phyloP scores from a whole-genome alignment of 2,329 filamentous ascomycete species.

The Scedosporium boydii region DNA sequence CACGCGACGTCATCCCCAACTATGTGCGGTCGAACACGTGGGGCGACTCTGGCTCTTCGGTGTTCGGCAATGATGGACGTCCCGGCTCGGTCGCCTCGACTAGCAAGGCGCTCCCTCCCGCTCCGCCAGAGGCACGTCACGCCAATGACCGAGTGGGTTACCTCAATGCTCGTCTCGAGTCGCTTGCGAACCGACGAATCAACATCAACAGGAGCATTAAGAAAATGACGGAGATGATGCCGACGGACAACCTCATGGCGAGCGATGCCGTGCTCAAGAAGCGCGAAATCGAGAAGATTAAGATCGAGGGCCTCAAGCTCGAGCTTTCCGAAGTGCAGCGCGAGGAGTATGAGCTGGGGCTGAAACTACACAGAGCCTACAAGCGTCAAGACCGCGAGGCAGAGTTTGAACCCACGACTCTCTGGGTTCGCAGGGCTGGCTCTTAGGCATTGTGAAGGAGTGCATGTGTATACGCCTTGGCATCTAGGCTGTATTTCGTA shows the following conservation, averaged over 20 bases:
- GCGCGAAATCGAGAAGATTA: slow-evolving; percentile 49
- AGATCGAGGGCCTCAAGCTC: slow-evolving; percentile 53
- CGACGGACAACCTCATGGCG: slow-evolving; percentile 57
- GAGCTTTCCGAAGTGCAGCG: slow-evolving; percentile 65
- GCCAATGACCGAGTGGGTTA: slow-evolving; percentile 55
- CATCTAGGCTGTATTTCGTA: no score
- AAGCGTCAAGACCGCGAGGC: slow-evolving; percentile 63
- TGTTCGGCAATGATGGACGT: not conserved
- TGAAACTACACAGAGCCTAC: slow-evolving; percentile 65
- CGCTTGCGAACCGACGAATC: slow-evolving; percentile 55
- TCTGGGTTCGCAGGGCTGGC: slow-evolving; percentile 69
- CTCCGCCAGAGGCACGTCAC: slow-evolving; percentile 46
- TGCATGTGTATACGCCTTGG: not conserved
- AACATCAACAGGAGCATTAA: slow-evolving; percentile 66
- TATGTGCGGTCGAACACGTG: not conserved
- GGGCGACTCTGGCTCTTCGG: not conserved
- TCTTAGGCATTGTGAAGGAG: not conserved
- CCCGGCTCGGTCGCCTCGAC: slow-evolving; percentile 18
- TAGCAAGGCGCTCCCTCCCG: slow-evolving; percentile 51
- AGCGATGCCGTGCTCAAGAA: slow-evolving; percentile 52
- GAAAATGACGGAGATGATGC: slow-evolving; percentile 72
- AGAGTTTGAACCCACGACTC: slow-evolving; percentile 53
- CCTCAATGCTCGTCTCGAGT: slow-evolving; percentile 56
- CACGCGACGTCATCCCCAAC: not conserved
- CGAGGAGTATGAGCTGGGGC: slow-evolving; percentile 69